These are phyloP conservation scores for Dictyostelium brefeldianum DNA, from an alignment of 78 protist species.

Conservation along the genomic window DNA sequence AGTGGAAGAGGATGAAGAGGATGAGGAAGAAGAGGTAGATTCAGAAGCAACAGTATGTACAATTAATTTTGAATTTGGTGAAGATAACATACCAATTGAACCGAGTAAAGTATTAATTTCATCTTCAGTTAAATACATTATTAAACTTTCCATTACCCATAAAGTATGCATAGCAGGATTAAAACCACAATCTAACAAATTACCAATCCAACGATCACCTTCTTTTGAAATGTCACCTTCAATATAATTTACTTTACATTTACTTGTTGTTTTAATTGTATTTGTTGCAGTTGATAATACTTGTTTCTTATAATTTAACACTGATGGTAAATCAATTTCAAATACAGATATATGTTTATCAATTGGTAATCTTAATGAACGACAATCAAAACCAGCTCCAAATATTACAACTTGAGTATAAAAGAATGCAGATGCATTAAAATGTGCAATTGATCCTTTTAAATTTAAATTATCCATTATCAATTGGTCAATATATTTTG, in stretches of 20 bases:
- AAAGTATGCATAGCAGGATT: conserved; percentile 14
- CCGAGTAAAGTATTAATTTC: neutral
- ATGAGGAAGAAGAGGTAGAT: neutral
- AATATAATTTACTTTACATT: neutral
- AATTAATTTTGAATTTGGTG: conserved; percentile 4
- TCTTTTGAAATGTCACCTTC: neutral
- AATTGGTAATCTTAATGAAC: conserved; percentile 31
- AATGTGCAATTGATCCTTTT: conserved; percentile 9
- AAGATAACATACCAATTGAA: neutral
- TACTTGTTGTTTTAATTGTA: neutral
- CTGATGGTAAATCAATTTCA: conserved; percentile 50
- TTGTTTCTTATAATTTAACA: conserved; percentile 5
- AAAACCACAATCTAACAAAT: conserved; percentile 13
- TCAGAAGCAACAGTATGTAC: conserved; percentile 29
- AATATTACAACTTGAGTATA: conserved; percentile 34
- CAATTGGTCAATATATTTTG: conserved; percentile 17
- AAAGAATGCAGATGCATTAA: conserved; percentile 1
- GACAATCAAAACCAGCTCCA: conserved; percentile 51
- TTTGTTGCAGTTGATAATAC: neutral
- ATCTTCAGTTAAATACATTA: conserved; percentile 40
- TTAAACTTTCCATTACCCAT: conserved; percentile 61
- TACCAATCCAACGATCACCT: conserved; percentile 25
- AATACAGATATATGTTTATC: neutral
- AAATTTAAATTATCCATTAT: conserved; percentile 7
- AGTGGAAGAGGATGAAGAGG: neutral